These are phyloP conservation scores for Scutellaria galericulata DNA, from an alignment of 257 asterid species.

Conservation along the genomic window DNA sequence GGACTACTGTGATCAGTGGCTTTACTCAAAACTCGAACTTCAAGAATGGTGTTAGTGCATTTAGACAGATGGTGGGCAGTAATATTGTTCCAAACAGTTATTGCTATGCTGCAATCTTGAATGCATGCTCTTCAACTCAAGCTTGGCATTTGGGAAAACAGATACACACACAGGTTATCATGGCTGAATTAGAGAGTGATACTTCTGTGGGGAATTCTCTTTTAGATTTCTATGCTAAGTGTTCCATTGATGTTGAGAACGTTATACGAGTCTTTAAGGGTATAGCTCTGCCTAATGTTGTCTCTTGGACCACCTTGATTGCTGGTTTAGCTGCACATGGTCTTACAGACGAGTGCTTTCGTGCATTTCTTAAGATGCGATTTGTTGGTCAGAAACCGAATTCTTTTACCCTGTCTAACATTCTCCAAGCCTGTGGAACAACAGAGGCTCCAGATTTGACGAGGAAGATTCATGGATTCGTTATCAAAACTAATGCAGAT, in stretches of 20 bases:
- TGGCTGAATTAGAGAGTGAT: conserved; percentile 38
- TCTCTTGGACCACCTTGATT: conserved; percentile 43
- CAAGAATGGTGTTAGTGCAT: conserved; percentile 28
- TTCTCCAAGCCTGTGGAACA: conserved; percentile 39
- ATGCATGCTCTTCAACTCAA: conserved; percentile 36
- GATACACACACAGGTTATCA: conserved; percentile 34
- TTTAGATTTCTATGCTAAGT: conserved; percentile 39
- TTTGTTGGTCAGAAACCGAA: conserved; percentile 38
- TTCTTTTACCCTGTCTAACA: conserved; percentile 40
- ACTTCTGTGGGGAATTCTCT: conserved; percentile 42
- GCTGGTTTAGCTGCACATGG: conserved; percentile 42
- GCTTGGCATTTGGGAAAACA: conserved; percentile 35
- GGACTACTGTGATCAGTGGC: conserved; percentile 33
- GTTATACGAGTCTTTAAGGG: conserved; percentile 31
- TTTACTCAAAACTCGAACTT: conserved; percentile 31
- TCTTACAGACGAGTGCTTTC: conserved; percentile 36
- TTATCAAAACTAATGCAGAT: conserved; percentile 36
- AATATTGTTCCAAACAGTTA: conserved; percentile 34
- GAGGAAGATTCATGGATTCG: conserved; percentile 42
- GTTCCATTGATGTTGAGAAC: conserved; percentile 31
- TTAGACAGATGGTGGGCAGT: conserved; percentile 32
- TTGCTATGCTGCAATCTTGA: conserved; percentile 37
- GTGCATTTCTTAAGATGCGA: conserved; percentile 41
- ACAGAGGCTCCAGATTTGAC: conserved; percentile 5
- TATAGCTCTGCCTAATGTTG: conserved; percentile 32